Base-by-base conservation (phyloP, 495 filamentous ascomycete species). In the Aspergillus taichungensis region DNA sequence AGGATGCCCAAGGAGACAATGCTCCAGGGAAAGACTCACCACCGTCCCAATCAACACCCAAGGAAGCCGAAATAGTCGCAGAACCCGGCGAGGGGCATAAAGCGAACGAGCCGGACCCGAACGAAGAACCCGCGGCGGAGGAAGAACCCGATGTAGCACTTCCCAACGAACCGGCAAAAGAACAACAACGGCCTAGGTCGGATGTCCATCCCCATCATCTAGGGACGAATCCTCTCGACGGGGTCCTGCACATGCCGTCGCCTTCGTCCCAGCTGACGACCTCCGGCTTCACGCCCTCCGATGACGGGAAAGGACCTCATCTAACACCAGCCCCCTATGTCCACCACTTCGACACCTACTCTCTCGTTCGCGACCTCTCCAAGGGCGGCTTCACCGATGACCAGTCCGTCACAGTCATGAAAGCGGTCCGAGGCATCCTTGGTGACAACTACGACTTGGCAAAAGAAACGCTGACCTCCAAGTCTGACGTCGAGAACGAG, bases 311-410 rank as follows among this genome's bases (percentile, higher is more conserved):
- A 8, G 76, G 76, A 50, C 77, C 76, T 12, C 80, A 86, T 51
- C 54, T 95, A 29, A 69, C 79, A 6, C 77, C 87, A 0, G 76
- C 85, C 11, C 85, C 79, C 3, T 91, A 95, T 61, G 79, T 95
- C 9, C 92, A 98, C 68, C 88, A 96, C 68, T 98, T 98, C 62
- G 92, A 98, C 66, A 94, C 84, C 12, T 97, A 89, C 56, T 79
- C 78, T 4, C 75, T 95, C 1, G 92, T 95, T 5, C 81, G 82
- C 37, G 76, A 85, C 51, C 79, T 98, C 5, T 71, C 80, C 13
- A 62, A 63, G 0, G 75, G 81, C 13, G 85, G 82, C 3, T 95
- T 88, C 63, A 78, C 69, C 6, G 64, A 73, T 10, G 71, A 71
- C 0, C 88, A 94, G 59, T 74, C 85, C 31, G 77, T 86, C 37